These are phyloP conservation scores for Singerocomus inundabilis DNA, from an alignment of 1,284 basidiomycete species.

Conservation along the genomic window DNA sequence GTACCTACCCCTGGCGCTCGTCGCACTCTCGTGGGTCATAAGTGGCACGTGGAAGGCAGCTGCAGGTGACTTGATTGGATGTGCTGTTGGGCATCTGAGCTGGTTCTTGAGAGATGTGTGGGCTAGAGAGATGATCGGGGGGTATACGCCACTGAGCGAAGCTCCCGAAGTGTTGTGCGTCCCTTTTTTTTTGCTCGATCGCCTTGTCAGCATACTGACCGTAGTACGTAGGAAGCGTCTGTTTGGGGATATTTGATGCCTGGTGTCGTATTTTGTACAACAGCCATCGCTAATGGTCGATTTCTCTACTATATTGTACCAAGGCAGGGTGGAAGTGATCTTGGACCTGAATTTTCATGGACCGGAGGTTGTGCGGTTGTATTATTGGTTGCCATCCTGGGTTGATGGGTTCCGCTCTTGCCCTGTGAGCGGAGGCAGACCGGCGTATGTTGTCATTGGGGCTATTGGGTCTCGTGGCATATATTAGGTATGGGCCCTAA, in stretches of 20 bases:
- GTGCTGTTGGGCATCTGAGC: conserved; percentile 85
- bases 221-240: conserved; percentile 53
- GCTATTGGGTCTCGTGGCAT: too few relatives aligned
- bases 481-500: too few relatives aligned
- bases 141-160: conserved; percentile 70
- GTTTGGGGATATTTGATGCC: conserved; percentile 53
- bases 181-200: not conserved
- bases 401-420: not conserved
- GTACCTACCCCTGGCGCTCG: conserved; percentile 89
- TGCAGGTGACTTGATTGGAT: conserved; percentile 82
- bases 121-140: conserved; percentile 88
- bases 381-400: not conserved
- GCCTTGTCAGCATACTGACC: not conserved
- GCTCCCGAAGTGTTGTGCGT: conserved; percentile 81
- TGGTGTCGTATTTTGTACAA: conserved; percentile 11
- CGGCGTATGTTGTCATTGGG: too few relatives aligned
- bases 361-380: not conserved
- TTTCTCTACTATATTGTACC: not conserved
- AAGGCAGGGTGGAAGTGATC: not conserved
- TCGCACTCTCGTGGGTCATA: conserved; percentile 87
- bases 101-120: conserved; percentile 96
- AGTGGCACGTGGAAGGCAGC: conserved; percentile 86
- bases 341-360: not conserved
- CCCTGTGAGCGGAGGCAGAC: too few relatives aligned
- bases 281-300: conserved; percentile 2